Percentiles rank a stretch among this genome's conserved stretches.
These are phyloP conservation scores for Digitaria exilis DNA, from an alignment of 202 grass and related monocot genomes.

Conservation along the genomic window DNA sequence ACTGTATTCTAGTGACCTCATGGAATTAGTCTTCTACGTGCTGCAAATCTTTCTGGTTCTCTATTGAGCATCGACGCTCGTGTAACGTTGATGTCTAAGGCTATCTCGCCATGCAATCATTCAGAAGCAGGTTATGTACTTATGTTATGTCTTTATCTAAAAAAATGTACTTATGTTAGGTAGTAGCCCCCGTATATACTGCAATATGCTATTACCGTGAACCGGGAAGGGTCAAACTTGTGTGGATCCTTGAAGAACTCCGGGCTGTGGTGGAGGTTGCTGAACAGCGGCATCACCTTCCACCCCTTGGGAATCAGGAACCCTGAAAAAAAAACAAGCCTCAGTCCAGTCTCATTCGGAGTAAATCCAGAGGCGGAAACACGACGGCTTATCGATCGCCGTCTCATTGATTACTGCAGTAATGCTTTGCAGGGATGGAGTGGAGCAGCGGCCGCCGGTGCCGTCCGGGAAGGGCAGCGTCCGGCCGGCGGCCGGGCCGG, in stretches of 20 bases:
- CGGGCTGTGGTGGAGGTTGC: slow-evolving; percentile 81
- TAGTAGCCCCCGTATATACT: neutral
- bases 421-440: slow-evolving; percentile 7
- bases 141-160: too few species aligned
- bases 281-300: slow-evolving; percentile 98
- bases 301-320: slow-evolving; percentile 94
- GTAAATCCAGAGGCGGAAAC: neutral
- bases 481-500: too few species aligned
- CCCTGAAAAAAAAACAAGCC: slow-evolving; percentile 36
- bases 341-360: neutral
- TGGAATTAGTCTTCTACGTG: neutral
- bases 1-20: neutral
- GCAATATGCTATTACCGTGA: slow-evolving; percentile 52
- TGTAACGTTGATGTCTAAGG: neutral
- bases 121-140: too few species aligned
- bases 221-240: slow-evolving; percentile 77
- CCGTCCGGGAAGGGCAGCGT: slow-evolving; percentile 44
- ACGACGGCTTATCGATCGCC: neutral
- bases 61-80: neutral
- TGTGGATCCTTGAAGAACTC: slow-evolving; percentile 74
- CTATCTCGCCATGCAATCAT: neutral
- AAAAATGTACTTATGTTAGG: too few species aligned
- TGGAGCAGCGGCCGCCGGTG: slow-evolving; percentile 31
- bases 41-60: neutral
- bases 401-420: neutral